Conservation (phyloP, 176 grass and related monocot genomes). For the Elaeis guineensis region DNA sequence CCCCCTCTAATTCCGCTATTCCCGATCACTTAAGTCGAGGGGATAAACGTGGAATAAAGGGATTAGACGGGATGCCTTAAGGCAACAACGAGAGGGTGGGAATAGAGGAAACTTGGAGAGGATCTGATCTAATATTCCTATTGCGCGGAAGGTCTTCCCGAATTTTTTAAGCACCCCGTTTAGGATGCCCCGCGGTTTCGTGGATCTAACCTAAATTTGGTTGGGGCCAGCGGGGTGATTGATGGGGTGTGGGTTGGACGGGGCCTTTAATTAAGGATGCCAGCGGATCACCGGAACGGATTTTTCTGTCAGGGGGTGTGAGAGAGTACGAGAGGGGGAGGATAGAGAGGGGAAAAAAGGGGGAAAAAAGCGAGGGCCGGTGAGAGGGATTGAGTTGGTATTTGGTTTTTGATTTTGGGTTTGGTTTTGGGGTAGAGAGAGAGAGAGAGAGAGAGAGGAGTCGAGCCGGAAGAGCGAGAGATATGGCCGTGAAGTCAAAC, state of each 20-base stretch:
- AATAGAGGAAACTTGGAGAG: slow-evolving; percentile 13
- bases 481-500: slow-evolving; percentile 10
- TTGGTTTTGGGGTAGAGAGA: slow-evolving; percentile 3
- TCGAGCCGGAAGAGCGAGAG: background rate
- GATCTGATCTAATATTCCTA: slow-evolving; percentile 51
- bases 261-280: background rate
- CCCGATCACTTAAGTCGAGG: too few species aligned
- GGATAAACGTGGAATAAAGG: too few species aligned
- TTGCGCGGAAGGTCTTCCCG: slow-evolving; percentile 58
- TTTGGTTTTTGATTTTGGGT: slow-evolving; percentile 18
- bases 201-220: too few species aligned
- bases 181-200: background rate
- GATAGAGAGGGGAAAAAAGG: slow-evolving; percentile 25
- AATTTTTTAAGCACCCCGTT: slow-evolving; percentile 24
- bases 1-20: too few species aligned
- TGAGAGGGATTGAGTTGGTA: slow-evolving; percentile 22
- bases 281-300: too few species aligned
- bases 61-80: too few species aligned
- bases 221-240: too few species aligned
- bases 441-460: slow-evolving; percentile 1
- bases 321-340: slow-evolving; percentile 24
- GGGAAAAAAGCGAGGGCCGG: slow-evolving; percentile 32
- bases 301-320: slow-evolving; percentile 24
- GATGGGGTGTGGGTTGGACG: background rate
- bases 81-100: too few species aligned